phyloP scores from a whole-genome alignment of 331 rosid species.

The Pyracantha coccinea region DNA sequence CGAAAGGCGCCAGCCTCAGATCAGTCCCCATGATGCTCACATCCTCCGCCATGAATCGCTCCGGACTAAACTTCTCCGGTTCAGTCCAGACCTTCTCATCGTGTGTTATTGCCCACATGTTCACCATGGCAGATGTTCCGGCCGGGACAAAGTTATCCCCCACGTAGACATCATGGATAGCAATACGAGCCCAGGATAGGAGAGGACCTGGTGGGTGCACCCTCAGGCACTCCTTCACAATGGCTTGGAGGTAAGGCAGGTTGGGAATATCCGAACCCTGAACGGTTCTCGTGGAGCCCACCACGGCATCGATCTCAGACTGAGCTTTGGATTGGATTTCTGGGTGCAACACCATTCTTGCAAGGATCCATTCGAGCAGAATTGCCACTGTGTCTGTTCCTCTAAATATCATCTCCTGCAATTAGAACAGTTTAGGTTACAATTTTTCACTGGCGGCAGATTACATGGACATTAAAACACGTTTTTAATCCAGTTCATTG shows the following conservation, averaged over 20 bases:
- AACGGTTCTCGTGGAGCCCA: constrained; percentile 5
- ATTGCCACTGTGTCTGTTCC: constrained; percentile 85
- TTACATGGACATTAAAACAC: too few species aligned
- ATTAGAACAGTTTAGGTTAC: too few species aligned
- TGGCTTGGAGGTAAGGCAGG: constrained; percentile 39
- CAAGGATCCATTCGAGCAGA: constrained; percentile 67
- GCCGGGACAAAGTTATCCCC: constrained; percentile 37
- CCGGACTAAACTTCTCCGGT: constrained; percentile 43
- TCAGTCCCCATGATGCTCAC: constrained; percentile 44
- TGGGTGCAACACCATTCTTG: constrained; percentile 61
- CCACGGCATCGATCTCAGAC: constrained; percentile 30
- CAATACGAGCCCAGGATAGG: constrained; percentile 72
- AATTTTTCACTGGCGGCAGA: too few species aligned
- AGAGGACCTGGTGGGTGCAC: constrained; percentile 80
- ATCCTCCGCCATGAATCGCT: constrained; percentile 41
- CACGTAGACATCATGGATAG: constrained; percentile 33
- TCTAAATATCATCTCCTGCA: constrained; percentile 68
- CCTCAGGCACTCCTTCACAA: constrained; percentile 57
- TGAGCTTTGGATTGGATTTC: constrained; percentile 59
- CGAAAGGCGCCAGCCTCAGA: constrained; percentile 66
- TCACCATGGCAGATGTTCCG: constrained; percentile 66
- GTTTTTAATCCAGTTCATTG: too few species aligned
- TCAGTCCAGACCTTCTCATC: constrained; percentile 36
- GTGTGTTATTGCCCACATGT: constrained; percentile 83
- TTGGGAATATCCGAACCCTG: constrained; percentile 36